Base-by-base conservation (phyloP, 352 stramenopile genomes). In the Phytopythium vexans region DNA sequence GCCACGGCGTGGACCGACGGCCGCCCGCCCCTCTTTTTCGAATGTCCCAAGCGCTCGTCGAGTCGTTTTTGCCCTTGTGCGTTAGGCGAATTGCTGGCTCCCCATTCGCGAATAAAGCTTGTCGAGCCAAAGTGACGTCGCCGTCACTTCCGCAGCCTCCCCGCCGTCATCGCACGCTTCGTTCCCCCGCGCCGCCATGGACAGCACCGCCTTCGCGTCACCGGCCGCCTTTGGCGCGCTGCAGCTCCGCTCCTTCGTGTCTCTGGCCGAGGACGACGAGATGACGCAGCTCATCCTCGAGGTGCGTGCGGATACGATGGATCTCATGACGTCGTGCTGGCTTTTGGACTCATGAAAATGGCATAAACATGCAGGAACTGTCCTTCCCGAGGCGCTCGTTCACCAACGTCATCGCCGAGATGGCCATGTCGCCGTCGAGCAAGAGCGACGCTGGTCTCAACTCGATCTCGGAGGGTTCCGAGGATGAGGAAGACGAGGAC, bases 211-310 rank as follows among this genome's bases (percentile, higher is more conserved):
- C 10, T 38, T 41, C n/a, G 5, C 12, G 10, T 4, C n/a, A 8
- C 21, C 37, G n/a, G 10, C 2, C 1, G 15, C 46, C 32, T 10
- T 84, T 86, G 75, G 66, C 82, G 37, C 66, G 41, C 46, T 21
- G 45, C 71, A 87, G 68, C 67, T 91, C 34, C 77, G 76, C 67
- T 86, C 70, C 62, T 91, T 91, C 62, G 74, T 91, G 55, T 77
- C 74, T 33, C 64, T 89, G 36, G 67, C 56, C 32, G 74, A 77
- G 40, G 72, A 89, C 61, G 81, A 91, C 64, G 81, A 91, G 60
- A 72, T 89, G 69, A 68, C 77, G 53, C 80, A 88, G 63, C 52
- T 86, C 37, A 87, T 90, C 52, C 80, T 88, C 48, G 77, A 90
- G 75, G 78, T 89, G 56, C 37, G 64, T 49, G n/a, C 33, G 12